Evolutionary conservation across 768 basidiomycete species (phyloP).

Genomic region (Amanita muscaria): DNA sequence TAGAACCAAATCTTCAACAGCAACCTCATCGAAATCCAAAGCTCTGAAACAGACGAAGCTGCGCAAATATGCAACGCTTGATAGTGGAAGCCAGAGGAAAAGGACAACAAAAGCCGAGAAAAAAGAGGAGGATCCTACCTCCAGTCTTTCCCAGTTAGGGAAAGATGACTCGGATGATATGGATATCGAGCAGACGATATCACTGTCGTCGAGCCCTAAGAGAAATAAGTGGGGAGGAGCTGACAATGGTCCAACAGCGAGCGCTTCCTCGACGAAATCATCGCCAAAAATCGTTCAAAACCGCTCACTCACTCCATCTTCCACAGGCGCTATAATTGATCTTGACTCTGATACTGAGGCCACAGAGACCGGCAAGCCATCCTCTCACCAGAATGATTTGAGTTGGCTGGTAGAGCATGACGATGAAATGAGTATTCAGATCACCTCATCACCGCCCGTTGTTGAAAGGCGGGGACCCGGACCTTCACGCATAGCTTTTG

Average conservation of each 20-base stretch:
- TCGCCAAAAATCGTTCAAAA: background rate
- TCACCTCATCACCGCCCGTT: constrained; percentile 33
- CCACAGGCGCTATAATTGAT: constrained; percentile 14
- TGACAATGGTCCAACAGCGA: background rate
- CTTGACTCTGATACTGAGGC: constrained; percentile 21
- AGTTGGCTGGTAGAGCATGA: constrained; percentile 61
- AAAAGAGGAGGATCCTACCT: constrained; percentile 17
- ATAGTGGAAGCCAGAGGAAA: constrained; percentile 8
- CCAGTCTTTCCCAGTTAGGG: constrained; percentile 35
- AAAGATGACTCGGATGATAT: constrained; percentile 48
- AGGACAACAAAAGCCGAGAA: constrained; percentile 4
- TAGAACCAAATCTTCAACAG: constrained; percentile 41
- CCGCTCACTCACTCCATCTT: background rate
- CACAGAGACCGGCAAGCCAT: background rate
- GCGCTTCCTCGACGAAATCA: background rate
- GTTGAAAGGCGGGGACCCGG: background rate
- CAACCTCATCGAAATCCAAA: constrained; percentile 20
- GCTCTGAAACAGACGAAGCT: constrained; percentile 25
- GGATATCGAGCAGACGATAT: constrained; percentile 34
- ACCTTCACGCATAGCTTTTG: background rate
- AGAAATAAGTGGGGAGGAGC: background rate
- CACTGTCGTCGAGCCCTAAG: background rate
- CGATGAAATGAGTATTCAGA: constrained; percentile 47
- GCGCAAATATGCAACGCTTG: constrained; percentile 36
- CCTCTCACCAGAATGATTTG: constrained; percentile 36